Evolutionary conservation across 73 alveolate species (phyloP).

Genomic region (Durusdinium trenchii): DNA sequence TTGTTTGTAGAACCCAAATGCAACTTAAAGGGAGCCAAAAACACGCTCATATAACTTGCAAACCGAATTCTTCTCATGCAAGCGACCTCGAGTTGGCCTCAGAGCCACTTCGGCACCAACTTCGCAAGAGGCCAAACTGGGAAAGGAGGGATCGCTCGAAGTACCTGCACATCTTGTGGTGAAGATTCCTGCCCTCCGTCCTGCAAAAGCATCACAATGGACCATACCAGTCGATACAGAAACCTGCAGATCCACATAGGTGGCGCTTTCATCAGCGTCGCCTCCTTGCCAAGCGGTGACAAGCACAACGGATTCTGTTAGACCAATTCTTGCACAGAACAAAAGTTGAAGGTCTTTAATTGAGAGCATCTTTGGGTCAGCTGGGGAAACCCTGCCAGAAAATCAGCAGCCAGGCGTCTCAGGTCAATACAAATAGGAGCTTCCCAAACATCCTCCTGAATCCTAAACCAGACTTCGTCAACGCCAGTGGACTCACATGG

Average conservation of each 20-base stretch:
- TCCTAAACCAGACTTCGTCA: constrained; percentile 11
- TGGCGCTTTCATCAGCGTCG: constrained; percentile 49
- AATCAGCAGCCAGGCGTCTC: neutral
- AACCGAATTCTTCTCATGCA: neutral
- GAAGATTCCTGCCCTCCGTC: constrained; percentile 12
- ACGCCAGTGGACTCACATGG: constrained; percentile 11
- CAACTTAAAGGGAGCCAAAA: neutral
- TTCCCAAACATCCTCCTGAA: constrained; percentile 76
- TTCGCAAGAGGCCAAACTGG: constrained; percentile 1
- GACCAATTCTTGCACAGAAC: neutral
- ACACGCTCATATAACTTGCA: neutral
- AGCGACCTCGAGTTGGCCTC: neutral
- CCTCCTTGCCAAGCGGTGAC: neutral
- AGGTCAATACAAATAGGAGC: constrained; percentile 29
- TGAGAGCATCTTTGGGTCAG: neutral
- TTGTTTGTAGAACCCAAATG: neutral
- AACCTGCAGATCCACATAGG: constrained; percentile 44
- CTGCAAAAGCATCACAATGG: neutral
- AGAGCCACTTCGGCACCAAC: constrained; percentile 36
- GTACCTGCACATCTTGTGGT: constrained; percentile 45
- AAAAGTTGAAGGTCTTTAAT: neutral
- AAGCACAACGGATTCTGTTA: neutral
- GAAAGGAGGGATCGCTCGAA: constrained; percentile 28
- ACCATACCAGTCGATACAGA: constrained; percentile 52
- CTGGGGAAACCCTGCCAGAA: neutral